phyloP scores from a whole-genome alignment of 176 grass and related monocot genomes.

The Poa annua region DNA sequence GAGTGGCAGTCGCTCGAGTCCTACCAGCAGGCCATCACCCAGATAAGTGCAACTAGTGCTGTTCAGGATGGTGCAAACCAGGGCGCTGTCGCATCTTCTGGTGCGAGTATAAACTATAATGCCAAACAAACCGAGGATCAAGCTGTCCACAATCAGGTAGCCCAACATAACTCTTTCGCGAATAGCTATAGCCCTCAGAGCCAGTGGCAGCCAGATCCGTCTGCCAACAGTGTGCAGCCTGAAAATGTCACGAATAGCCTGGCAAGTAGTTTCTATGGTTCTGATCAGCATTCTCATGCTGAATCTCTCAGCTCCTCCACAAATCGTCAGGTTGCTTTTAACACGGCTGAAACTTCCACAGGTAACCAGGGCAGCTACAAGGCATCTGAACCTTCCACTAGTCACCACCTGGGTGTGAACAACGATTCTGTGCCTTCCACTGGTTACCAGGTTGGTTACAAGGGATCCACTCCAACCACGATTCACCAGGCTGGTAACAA shows the following conservation, averaged over 20 bases:
- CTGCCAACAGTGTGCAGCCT: conserved; percentile 48
- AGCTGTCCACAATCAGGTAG: conserved; percentile 34
- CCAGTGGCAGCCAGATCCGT: conserved; percentile 51
- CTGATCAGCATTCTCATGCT: conserved; percentile 31
- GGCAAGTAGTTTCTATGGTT: conserved; percentile 51
- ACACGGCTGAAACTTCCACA: conserved; percentile 23
- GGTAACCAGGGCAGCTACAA: conserved; percentile 41
- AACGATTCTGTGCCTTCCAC: conserved; percentile 38
- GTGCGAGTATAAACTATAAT: conserved; percentile 8
- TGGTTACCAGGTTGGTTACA: conserved; percentile 32
- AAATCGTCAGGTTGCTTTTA: conserved; percentile 46
- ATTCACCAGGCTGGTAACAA: conserved; percentile 35
- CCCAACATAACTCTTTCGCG: conserved; percentile 43
- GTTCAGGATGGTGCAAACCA: conserved; percentile 55
- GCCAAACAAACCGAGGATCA: conserved; percentile 17
- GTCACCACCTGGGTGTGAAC: conserved; percentile 43
- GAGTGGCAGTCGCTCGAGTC: conserved; percentile 78
- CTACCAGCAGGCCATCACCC: conserved; percentile 55
- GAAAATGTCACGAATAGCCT: conserved; percentile 47
- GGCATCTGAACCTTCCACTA: conserved; percentile 19
- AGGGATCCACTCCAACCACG: conserved; percentile 34
- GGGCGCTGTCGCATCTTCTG: conserved; percentile 17
- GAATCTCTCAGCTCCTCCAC: conserved; percentile 25
- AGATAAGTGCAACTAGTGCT: conserved; percentile 11
- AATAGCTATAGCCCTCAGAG: conserved; percentile 49